Evolutionary conservation across 352 stramenopile genomes (phyloP).

Genomic region (Blastocystis sp.): DNA sequence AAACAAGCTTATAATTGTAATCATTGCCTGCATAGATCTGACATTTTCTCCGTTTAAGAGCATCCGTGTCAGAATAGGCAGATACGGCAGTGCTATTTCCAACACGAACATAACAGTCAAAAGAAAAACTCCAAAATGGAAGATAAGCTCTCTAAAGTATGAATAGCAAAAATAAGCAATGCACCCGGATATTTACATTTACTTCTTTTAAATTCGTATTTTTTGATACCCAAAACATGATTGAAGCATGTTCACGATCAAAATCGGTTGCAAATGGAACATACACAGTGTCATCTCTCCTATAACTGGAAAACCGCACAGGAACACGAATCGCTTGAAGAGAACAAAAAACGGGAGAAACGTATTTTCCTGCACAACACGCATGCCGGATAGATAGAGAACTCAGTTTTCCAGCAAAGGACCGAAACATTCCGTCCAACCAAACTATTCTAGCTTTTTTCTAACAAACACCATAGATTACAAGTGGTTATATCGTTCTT

Average conservation of each 20-base stretch:
- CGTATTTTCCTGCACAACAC: too few species aligned
- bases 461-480: slow-evolving; percentile 8
- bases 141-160: slow-evolving; percentile 2
- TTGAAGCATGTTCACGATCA: neutral
- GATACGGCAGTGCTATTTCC: slow-evolving; percentile 9
- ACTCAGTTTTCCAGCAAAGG: neutral
- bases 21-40: slow-evolving; percentile 53
- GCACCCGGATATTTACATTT: neutral
- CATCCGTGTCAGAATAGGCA: slow-evolving; percentile 21
- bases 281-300: neutral
- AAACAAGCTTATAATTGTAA: slow-evolving; percentile 58
- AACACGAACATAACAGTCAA: slow-evolving; percentile 16
- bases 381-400: neutral
- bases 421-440: neutral
- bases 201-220: slow-evolving; percentile 21
- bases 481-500: neutral
- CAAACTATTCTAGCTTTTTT: neutral
- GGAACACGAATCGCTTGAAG: neutral
- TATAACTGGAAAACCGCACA: neutral
- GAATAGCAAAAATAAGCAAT: neutral
- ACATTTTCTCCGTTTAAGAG: slow-evolving; percentile 14
- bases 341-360: neutral
- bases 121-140: slow-evolving; percentile 9
- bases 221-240: slow-evolving; percentile 24
- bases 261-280: neutral